Base-by-base conservation (phyloP, 345 rosid genomes). In the Citrus maxima region DNA sequence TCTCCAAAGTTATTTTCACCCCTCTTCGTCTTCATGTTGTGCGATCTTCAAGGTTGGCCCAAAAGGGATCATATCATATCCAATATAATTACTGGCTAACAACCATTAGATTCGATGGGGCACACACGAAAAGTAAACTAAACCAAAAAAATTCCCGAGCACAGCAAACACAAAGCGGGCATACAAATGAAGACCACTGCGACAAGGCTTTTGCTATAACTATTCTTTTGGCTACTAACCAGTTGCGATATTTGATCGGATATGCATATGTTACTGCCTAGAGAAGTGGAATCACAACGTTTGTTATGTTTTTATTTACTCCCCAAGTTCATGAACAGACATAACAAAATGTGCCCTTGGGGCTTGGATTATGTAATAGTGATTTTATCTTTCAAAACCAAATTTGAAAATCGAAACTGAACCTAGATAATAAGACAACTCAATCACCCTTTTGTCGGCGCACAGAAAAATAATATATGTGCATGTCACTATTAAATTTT, bases 361-460 rank as follows among this genome's bases (percentile, higher is more conserved):
- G 46, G 46, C 16, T 30, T 65, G 71, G 49, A 49, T 49, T 63
- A 49, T 75, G 78, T 30, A 64, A 46, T 46, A 10, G 32, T 32
- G 71, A 49, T 32, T 49, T 10, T 42, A 12, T 55, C 63, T 32
- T 21, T 4, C 1, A 18, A 37, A 25, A 38, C 55, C 16, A 12
- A 46, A 46, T 46, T 12, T 46, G 16, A 46, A 46, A 0, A 54
- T 19, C 18, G 42, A 74, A 30, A 62, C 34, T 76, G 79, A 76
- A 76, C 63, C 64, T 76, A 9, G 62, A 63, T 63, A 76, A 65
- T 76, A 76, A 76, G 64, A 76, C 72, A 65, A 54, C 51, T 46
- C 51, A 46, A 46, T 46, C 51, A 46, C 51, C 4, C 51, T 46
- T 46, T 46, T 46, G 16, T 46, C 51, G 13, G 51, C 51, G 0